Evolutionary conservation across 257 asterid genomes (phyloP).

Genomic region (Henckelia pumila): DNA sequence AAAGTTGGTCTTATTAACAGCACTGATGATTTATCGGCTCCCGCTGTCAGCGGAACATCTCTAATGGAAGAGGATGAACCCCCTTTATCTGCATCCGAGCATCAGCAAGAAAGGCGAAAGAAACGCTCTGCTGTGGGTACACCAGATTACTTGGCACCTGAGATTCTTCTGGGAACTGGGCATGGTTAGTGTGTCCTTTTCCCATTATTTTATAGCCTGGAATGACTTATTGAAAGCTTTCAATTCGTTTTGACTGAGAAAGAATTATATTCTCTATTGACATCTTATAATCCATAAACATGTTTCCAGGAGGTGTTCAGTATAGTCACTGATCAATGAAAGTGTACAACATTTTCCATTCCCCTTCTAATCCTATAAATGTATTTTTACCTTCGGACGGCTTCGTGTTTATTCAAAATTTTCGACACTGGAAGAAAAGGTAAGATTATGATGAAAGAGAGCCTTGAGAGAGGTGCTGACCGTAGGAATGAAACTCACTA

Average conservation of each 20-base stretch:
- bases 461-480: conserved; percentile 9
- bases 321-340: background rate
- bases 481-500: conserved; percentile 3
- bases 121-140: conserved; percentile 99
- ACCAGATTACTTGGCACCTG: conserved; percentile 99
- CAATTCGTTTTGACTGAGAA: conserved; percentile 9
- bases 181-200: conserved; percentile 63
- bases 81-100: conserved; percentile 62
- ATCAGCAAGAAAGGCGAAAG: conserved; percentile 79
- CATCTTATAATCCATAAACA: background rate
- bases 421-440: conserved; percentile 3
- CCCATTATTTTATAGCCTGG: conserved; percentile 6
- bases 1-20: conserved; percentile 98
- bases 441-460: conserved; percentile 15
- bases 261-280: background rate
- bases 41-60: conserved; percentile 88
- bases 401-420: conserved; percentile 7
- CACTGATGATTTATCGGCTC: conserved; percentile 96
- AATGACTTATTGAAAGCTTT: conserved; percentile 2
- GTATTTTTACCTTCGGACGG: background rate
- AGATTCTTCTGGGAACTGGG: conserved; percentile 99
- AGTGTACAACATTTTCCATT: background rate
- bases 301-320: conserved; percentile 2
- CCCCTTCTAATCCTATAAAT: conserved; percentile 7
- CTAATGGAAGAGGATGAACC: conserved; percentile 93